Evolutionary conservation across 345 rosid species (phyloP).

Genomic region (Salix brachista): DNA sequence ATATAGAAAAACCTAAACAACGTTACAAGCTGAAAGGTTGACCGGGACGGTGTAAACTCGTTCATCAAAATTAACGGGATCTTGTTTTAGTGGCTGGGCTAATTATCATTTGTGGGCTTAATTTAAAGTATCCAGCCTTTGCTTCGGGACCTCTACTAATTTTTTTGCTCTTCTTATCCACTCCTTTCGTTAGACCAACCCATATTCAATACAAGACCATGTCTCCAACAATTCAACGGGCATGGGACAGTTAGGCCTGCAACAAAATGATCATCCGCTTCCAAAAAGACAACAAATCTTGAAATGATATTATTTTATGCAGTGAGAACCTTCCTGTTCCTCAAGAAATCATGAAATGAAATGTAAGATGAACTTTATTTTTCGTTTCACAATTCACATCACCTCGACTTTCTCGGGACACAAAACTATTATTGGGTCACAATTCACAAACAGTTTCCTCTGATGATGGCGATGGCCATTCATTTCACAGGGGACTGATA

Average conservation of each 20-base stretch:
- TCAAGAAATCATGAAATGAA: too few species aligned
- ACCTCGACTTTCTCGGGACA: too few species aligned
- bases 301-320: too few species aligned
- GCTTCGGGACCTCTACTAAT: not conserved
- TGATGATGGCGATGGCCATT: not conserved
- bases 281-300: too few species aligned
- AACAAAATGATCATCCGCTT: too few species aligned
- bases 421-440: too few species aligned
- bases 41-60: not conserved
- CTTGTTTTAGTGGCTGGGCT: not conserved
- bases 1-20: too few species aligned
- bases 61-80: not conserved
- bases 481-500: not conserved
- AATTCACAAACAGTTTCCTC: not conserved
- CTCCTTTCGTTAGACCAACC: not conserved
- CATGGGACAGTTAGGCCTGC: not conserved
- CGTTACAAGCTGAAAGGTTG: too few species aligned
- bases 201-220: not conserved
- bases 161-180: not conserved
- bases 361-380: too few species aligned
- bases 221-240: not conserved
- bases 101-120: not conserved
- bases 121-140: not conserved
- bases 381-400: too few species aligned
- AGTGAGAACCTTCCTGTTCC: too few species aligned